Conservation (phyloP, 257 asterid species). For the Przewalskia tangutica region DNA sequence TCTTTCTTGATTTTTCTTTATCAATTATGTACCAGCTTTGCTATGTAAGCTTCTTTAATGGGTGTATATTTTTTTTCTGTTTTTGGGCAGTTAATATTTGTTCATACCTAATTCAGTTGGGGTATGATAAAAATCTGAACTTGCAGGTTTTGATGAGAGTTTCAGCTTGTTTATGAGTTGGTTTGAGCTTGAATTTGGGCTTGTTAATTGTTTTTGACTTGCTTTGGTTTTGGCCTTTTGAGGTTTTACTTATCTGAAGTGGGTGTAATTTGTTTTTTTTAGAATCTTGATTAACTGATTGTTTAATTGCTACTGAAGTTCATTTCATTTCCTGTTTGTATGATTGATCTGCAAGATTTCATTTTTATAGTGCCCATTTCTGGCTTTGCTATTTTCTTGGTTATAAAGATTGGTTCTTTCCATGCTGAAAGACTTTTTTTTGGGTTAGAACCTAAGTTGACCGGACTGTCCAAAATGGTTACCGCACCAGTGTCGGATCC, state of each 20-base stretch:
- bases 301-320: constrained; percentile 5
- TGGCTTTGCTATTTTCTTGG: neutral
- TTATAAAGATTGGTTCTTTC: neutral
- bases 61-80: neutral
- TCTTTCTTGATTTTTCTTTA: neutral
- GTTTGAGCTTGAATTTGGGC: neutral
- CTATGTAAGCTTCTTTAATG: constrained; percentile 10
- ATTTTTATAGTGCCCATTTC: neutral
- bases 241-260: neutral
- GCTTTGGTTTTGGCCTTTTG: neutral
- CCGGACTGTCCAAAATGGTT: too few relatives aligned
- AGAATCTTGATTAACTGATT: neutral
- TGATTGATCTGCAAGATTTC: neutral
- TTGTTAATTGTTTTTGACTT: neutral
- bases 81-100: neutral
- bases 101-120: neutral
- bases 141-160: neutral
- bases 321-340: constrained; percentile 1
- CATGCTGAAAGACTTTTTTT: neutral
- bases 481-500: too few relatives aligned
- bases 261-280: neutral
- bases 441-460: too few relatives aligned
- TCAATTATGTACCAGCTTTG: neutral
- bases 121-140: neutral
- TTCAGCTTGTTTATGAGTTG: neutral